Evolutionary conservation across 2,329 filamentous ascomycete genomes (phyloP).

Genomic region (Calonectria fujianensis): DNA sequence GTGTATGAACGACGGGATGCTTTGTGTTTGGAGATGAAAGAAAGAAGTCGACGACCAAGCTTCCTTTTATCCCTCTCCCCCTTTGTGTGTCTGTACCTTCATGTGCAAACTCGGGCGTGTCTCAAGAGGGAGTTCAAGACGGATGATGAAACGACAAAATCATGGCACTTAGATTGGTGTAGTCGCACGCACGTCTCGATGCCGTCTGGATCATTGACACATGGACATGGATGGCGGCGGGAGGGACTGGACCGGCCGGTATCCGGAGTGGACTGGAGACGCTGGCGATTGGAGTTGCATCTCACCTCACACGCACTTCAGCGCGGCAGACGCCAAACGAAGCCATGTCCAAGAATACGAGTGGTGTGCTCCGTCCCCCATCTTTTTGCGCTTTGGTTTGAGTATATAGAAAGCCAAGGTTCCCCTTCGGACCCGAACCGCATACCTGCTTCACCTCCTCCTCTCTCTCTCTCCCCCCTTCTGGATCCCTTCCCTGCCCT

Average conservation of each 20-base stretch:
- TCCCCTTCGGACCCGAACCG: constrained; percentile 34
- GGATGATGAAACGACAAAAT: constrained; percentile 45
- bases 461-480: constrained; percentile 30
- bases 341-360: constrained; percentile 41
- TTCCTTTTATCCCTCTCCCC: neutral
- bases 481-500: constrained; percentile 36
- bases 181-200: constrained; percentile 50
- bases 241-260: constrained; percentile 33
- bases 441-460: constrained; percentile 19
- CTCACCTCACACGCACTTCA: constrained; percentile 41
- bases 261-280: constrained; percentile 25
- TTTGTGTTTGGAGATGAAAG: neutral
- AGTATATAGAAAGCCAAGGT: constrained; percentile 49
- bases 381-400: constrained; percentile 31
- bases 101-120: constrained; percentile 27
- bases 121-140: constrained; percentile 27
- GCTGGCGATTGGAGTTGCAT: constrained; percentile 33
- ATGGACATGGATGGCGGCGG: constrained; percentile 45
- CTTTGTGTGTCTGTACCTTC: constrained; percentile 7
- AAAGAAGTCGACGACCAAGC: neutral
- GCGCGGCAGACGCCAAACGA: constrained; percentile 38
- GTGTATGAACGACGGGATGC: neutral
- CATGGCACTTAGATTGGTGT: constrained; percentile 47
- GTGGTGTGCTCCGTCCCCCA: constrained; percentile 33
- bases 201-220: constrained; percentile 50